phyloP scores from a whole-genome alignment of 139 green algal species.

The Picochlorum costavermella region DNA sequence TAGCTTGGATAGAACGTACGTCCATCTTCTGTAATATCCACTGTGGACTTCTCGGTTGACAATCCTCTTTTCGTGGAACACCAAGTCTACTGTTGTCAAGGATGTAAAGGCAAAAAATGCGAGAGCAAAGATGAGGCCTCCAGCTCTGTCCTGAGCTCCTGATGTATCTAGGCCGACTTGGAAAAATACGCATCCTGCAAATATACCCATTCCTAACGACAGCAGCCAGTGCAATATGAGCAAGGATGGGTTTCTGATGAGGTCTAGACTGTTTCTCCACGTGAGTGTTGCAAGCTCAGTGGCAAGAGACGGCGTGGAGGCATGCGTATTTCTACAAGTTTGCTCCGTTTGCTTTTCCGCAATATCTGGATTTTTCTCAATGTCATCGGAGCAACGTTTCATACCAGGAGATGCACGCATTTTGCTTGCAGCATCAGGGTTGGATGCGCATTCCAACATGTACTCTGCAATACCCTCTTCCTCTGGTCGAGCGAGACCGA shows the following conservation, averaged over 20 bases:
- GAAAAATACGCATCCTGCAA: constrained; percentile 58
- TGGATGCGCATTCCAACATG: constrained; percentile 35
- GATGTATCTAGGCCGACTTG: constrained; percentile 39
- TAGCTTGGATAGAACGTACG: constrained; percentile 55
- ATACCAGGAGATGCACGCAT: constrained; percentile 3
- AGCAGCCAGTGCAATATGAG: constrained; percentile 52
- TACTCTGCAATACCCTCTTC: constrained; percentile 33
- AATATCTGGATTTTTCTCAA: background rate
- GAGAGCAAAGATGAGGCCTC: constrained; percentile 69
- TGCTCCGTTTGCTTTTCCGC: constrained; percentile 4
- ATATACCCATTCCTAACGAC: constrained; percentile 45
- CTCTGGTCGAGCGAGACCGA: constrained; percentile 25
- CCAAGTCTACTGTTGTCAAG: constrained; percentile 58
- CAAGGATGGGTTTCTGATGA: constrained; percentile 59
- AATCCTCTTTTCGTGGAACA: constrained; percentile 51
- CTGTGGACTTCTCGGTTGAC: constrained; percentile 34
- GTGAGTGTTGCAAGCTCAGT: constrained; percentile 54
- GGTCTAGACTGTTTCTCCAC: constrained; percentile 52
- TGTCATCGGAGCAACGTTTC: background rate
- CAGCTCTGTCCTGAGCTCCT: constrained; percentile 53
- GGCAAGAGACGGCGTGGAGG: background rate
- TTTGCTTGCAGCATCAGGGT: constrained; percentile 21
- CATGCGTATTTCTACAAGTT: background rate
- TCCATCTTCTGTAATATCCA: constrained; percentile 48
- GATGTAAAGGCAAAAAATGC: constrained; percentile 67